Evolutionary conservation across 148 eudicot genomes (phyloP).

Genomic region (Selenicereus undatus): DNA sequence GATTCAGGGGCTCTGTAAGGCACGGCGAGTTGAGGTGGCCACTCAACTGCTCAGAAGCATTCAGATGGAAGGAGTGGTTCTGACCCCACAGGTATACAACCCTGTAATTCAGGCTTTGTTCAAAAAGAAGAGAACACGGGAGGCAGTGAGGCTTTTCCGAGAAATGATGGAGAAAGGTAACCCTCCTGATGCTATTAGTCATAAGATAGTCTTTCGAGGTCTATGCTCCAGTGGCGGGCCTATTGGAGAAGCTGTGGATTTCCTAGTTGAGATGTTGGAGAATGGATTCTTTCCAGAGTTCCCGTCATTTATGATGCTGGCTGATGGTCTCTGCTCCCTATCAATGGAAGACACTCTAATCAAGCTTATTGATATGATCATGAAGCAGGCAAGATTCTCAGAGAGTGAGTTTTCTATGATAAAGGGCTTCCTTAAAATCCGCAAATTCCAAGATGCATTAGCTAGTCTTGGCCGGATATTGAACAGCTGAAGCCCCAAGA

Average conservation of each 20-base stretch:
- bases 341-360: constrained; percentile 73
- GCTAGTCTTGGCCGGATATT: constrained; percentile 60
- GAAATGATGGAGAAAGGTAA: constrained; percentile 79
- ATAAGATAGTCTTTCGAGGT: constrained; percentile 74
- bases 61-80: constrained; percentile 75
- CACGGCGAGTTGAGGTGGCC: constrained; percentile 71
- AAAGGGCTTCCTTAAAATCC: constrained; percentile 75
- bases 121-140: constrained; percentile 47
- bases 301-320: constrained; percentile 68
- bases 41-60: constrained; percentile 71
- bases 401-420: constrained; percentile 66
- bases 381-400: constrained; percentile 55
- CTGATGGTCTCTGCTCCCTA: constrained; percentile 79
- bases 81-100: constrained; percentile 81
- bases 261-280: constrained; percentile 64
- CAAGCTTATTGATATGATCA: constrained; percentile 61
- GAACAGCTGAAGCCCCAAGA: constrained; percentile 37
- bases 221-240: constrained; percentile 93
- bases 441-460: constrained; percentile 82
- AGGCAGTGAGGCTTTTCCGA: constrained; percentile 68
- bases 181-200: constrained; percentile 70
- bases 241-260: constrained; percentile 84
- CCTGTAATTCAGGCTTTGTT: constrained; percentile 78
- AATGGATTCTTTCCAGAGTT: constrained; percentile 67
- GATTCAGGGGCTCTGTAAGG: constrained; percentile 85